Base-by-base conservation (phyloP, 768 basidiomycete genomes). In the Rhodosporidiobolus sp. region DNA sequence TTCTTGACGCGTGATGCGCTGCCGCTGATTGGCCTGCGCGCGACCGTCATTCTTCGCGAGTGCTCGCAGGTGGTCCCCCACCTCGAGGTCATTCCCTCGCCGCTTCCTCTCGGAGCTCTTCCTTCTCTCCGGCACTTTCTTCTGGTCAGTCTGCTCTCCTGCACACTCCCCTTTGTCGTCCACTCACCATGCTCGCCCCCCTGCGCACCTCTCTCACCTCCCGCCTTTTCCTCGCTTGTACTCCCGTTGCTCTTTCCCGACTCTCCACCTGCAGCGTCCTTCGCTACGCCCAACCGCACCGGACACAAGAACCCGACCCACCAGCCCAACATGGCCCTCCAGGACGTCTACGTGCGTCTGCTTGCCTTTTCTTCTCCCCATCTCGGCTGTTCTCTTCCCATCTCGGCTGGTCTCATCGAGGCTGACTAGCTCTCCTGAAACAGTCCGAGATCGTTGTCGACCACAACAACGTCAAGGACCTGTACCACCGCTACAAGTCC, bases 391-490 rank as follows among this genome's bases (percentile, higher is more conserved):
- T 2, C 22, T 45, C 8, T 52, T 26, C 50, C n/a, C 24, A 11
- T 24, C 26, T 17, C 50, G n/a, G n/a, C n/a, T n/a, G n/a, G n/a
- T n/a, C n/a, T n/a, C n/a, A n/a, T n/a, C n/a, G n/a, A n/a, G n/a
- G n/a, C n/a, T 52, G 50, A 2, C 50, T 52, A 6, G 5, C 24
- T 52, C 24, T 5, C 6, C 30, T 58, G n/a, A 14, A n/a, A 17
- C 63, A 65, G 64, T 50, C 48, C 54, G 67, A 69, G 48, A 54
- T 69, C 60, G 16, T 57, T 4, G 19, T 56, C 17, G 67, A 69
- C 61, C 67, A 69, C 67, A 69, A 68, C 67, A 55, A 61, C 32
- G 59, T 61, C 10, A 61, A 62, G 43, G 60, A 67, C 22, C 66
- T 67, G 20, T 67, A 45, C 50, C 26, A 38, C 52, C 19, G 49